Evolutionary conservation across 2,329 filamentous ascomycete genomes (phyloP).

Genomic region (Orbilia ellipsospora): DNA sequence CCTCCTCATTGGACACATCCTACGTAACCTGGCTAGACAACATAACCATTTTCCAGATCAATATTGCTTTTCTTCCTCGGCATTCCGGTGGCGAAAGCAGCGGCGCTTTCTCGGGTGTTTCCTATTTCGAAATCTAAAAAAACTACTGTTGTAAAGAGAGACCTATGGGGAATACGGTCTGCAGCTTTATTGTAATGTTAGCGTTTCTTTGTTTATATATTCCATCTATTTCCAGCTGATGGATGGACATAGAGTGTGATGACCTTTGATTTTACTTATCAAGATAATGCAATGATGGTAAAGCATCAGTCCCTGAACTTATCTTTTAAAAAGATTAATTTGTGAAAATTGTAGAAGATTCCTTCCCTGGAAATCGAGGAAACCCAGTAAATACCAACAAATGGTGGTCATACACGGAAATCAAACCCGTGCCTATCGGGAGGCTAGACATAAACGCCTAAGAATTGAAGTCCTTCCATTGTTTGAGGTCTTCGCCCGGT

Average conservation of each 20-base stretch:
- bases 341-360: not conserved
- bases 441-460: slow-evolving; percentile 16
- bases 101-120: slow-evolving; percentile 45
- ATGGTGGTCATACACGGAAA: slow-evolving; percentile 44
- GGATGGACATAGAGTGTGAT: slow-evolving; percentile 47
- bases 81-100: slow-evolving; percentile 43
- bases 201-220: slow-evolving; percentile 53
- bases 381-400: slow-evolving; percentile 37
- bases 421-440: slow-evolving; percentile 41
- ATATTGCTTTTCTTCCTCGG: slow-evolving; percentile 31
- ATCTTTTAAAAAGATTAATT: not conserved
- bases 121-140: slow-evolving; percentile 36
- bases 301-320: slow-evolving; percentile 16
- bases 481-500: slow-evolving; percentile 13
- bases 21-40: slow-evolving; percentile 18
- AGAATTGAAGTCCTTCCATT: slow-evolving; percentile 11
- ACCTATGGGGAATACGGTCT: slow-evolving; percentile 46
- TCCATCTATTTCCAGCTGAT: slow-evolving; percentile 6
- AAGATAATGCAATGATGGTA: slow-evolving; percentile 30
- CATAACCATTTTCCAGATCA: slow-evolving; percentile 20
- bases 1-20: slow-evolving; percentile 37
- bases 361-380: slow-evolving; percentile 22
- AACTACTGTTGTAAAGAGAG: slow-evolving; percentile 41
- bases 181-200: slow-evolving; percentile 54
- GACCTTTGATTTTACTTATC: slow-evolving; percentile 13